Conservation (phyloP, 2,329 filamentous ascomycete species). For the Verticillium nubilum region DNA sequence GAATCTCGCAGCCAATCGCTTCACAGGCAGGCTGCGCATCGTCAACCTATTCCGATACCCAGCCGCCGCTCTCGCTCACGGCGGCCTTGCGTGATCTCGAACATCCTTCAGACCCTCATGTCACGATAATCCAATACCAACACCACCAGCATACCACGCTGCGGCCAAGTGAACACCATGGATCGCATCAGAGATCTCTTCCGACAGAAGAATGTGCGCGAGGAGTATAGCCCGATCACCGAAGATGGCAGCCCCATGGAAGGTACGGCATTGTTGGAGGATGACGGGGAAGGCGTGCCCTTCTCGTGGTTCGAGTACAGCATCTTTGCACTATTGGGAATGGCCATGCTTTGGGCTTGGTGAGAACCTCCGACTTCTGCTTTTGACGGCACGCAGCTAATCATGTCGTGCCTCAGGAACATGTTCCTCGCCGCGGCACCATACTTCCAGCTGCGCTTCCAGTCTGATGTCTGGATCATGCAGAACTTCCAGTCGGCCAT, state of each 20-base stretch:
- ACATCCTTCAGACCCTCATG: neutral
- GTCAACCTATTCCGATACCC: neutral
- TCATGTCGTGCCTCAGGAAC: slow-evolving; percentile 56
- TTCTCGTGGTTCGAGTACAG: slow-evolving; percentile 86
- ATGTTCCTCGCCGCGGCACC: slow-evolving; percentile 96
- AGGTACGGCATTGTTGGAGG: slow-evolving; percentile 17
- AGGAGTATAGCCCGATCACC: slow-evolving; percentile 19
- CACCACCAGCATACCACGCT: neutral
- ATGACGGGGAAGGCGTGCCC: slow-evolving; percentile 33
- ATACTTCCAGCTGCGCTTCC: slow-evolving; percentile 84
- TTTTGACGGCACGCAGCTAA: neutral
- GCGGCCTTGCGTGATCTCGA: neutral
- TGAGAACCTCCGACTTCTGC: slow-evolving; percentile 35
- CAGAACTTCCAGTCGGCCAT: slow-evolving; percentile 87
- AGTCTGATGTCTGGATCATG: slow-evolving; percentile 62
- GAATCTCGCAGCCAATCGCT: neutral
- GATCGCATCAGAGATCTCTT: slow-evolving; percentile 10
- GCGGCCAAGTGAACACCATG: slow-evolving; percentile 1
- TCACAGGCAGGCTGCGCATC: neutral
- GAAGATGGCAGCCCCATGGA: slow-evolving; percentile 18
- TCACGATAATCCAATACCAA: neutral
- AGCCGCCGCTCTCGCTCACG: neutral
- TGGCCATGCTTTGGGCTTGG: slow-evolving; percentile 98
- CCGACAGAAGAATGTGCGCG: slow-evolving; percentile 5
- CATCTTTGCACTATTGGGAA: slow-evolving; percentile 78